phyloP scores from a whole-genome alignment of 2,329 filamentous ascomycete genomes.

The Phialophora chinensis region DNA sequence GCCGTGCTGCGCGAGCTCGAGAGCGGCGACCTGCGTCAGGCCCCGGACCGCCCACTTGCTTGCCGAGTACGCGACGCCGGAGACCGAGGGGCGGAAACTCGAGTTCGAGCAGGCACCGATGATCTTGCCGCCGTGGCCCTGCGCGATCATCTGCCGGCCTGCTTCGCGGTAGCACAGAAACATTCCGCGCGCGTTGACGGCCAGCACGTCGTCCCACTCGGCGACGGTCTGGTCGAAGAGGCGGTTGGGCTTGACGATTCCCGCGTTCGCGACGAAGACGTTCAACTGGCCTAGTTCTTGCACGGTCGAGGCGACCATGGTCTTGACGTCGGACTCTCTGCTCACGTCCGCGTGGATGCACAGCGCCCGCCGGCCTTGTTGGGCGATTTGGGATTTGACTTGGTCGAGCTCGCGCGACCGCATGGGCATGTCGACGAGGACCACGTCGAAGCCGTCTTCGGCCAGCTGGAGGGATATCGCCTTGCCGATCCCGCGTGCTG shows the following conservation, averaged over 20 bases:
- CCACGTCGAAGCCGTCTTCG: slow-evolving; percentile 59
- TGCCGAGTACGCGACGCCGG: slow-evolving; percentile 67
- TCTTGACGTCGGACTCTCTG: slow-evolving; percentile 58
- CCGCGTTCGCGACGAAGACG: slow-evolving; percentile 66
- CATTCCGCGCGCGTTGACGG: slow-evolving; percentile 68
- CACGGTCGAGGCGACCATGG: slow-evolving; percentile 59
- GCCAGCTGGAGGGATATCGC: slow-evolving; percentile 60
- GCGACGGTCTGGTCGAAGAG: slow-evolving; percentile 63
- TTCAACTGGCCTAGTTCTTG: slow-evolving; percentile 58
- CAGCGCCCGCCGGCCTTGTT: slow-evolving; percentile 46
- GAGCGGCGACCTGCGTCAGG: slow-evolving; percentile 68
- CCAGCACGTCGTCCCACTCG: slow-evolving; percentile 64
- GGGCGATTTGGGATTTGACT: slow-evolving; percentile 14
- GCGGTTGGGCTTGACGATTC: slow-evolving; percentile 63
- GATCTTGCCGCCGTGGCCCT: slow-evolving; percentile 58
- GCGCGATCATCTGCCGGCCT: slow-evolving; percentile 68
- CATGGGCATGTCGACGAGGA: slow-evolving; percentile 6
- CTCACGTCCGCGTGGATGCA: slow-evolving; percentile 66
- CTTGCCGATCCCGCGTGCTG: slow-evolving; percentile 62
- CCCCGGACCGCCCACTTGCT: slow-evolving; percentile 71
- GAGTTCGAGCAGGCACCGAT: slow-evolving; percentile 59
- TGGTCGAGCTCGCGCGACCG: slow-evolving; percentile 8
- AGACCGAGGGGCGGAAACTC: slow-evolving; percentile 62
- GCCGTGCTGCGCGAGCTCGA: slow-evolving; percentile 66
- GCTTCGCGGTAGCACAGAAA: slow-evolving; percentile 69